Evolutionary conservation across 345 rosid species (phyloP).

Genomic region (Eucalyptus curtisii): DNA sequence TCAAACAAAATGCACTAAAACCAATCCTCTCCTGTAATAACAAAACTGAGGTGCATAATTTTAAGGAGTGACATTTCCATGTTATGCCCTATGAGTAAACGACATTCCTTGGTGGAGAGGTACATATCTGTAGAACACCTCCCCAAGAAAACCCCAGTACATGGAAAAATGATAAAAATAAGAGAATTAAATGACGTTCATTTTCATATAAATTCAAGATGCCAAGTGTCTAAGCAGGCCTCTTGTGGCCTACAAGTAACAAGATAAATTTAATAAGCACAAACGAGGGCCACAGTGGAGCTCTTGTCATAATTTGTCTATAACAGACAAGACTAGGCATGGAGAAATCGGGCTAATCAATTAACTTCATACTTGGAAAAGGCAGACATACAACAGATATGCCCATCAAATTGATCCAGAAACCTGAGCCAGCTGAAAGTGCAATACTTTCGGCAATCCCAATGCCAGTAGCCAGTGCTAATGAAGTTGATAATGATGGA

Average conservation of each 20-base stretch:
- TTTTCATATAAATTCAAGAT: neutral
- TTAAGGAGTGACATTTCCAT: neutral
- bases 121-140: neutral
- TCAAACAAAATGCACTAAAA: neutral
- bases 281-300: neutral
- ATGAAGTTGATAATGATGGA: conserved; percentile 73
- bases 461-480: conserved; percentile 67
- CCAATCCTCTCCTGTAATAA: neutral
- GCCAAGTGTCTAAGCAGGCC: neutral
- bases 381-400: conserved; percentile 70
- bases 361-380: conserved; percentile 4
- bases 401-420: conserved; percentile 84
- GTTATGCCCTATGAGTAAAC: neutral
- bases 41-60: neutral
- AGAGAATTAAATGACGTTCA: neutral
- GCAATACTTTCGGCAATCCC: conserved; percentile 81
- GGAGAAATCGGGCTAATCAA: neutral
- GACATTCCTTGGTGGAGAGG: neutral
- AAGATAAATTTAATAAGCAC: neutral
- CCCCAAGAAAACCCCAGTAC: neutral
- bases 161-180: neutral
- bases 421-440: conserved; percentile 64
- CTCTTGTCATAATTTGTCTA: neutral
- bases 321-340: neutral
- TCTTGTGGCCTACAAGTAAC: neutral